A percentile compares a stretch with the other conserved stretches of the same genome.
Conservation (phyloP, 106 monocot species). For the Agapanthus africanus region DNA sequence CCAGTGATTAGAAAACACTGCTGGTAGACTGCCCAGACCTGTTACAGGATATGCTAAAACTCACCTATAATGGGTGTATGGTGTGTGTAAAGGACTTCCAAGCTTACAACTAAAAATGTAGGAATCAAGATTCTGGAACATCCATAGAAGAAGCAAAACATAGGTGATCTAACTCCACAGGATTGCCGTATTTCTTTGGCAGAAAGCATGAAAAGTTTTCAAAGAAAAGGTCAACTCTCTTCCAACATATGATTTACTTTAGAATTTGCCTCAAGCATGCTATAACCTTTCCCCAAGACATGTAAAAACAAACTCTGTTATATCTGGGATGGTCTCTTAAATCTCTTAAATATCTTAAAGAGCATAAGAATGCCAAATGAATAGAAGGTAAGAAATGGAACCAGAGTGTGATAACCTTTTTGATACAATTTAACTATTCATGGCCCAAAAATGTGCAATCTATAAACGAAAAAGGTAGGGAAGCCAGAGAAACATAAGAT, state of each 20-base stretch:
- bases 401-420: no score
- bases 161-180: not conserved
- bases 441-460: no score
- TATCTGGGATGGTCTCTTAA: no score
- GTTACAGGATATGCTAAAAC: not conserved
- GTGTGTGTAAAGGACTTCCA: not conserved
- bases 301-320: no score
- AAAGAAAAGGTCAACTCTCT: not conserved
- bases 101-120: not conserved
- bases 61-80: not conserved
- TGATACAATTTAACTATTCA: no score
- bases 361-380: no score
- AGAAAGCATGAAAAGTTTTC: not conserved
- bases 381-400: no score
- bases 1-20: not conserved
- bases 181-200: not conserved
- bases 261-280: no score
- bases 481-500: no score
- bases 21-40: not conserved
- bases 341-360: no score
- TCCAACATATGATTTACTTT: not conserved
- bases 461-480: no score
- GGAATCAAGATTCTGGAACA: not conserved
- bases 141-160: not conserved
- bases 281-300: no score